These are phyloP conservation scores for Sporothrix mexicana DNA, from an alignment of 2,329 filamentous ascomycete genomes.

Conservation along the genomic window DNA sequence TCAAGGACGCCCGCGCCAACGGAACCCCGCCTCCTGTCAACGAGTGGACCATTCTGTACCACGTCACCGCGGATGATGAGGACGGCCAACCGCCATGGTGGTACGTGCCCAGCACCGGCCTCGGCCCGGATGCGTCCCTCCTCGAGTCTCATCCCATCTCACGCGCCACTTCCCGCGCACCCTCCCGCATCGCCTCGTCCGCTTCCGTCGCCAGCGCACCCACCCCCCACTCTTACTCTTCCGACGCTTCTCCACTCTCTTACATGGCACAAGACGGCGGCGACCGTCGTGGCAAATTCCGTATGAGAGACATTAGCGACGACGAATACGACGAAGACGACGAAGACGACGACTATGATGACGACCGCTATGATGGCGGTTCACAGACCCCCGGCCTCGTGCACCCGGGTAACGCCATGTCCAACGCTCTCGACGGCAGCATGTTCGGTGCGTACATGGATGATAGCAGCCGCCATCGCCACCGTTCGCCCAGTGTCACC, in stretches of 20 bases:
- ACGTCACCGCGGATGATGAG: constrained; percentile 61
- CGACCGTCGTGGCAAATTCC: not conserved
- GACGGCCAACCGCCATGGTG: constrained; percentile 49
- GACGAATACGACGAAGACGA: not conserved
- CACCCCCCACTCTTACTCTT: constrained; percentile 45
- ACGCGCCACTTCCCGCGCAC: constrained; percentile 50
- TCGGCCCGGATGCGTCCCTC: constrained; percentile 17
- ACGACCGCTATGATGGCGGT: constrained; percentile 44
- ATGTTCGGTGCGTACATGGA: constrained; percentile 75
- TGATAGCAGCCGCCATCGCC: constrained; percentile 60
- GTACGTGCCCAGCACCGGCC: constrained; percentile 40
- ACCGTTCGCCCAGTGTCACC: constrained; percentile 78
- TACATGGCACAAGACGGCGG: constrained; percentile 37
- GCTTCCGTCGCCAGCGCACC: constrained; percentile 49
- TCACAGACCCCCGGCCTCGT: constrained; percentile 60
- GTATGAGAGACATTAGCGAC: not conserved
- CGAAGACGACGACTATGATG: not conserved
- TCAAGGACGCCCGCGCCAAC: constrained; percentile 58
- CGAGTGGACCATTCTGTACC: constrained; percentile 86
- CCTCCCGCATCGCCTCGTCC: constrained; percentile 56
- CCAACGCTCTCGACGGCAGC: constrained; percentile 72
- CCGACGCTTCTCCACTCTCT: constrained; percentile 43
- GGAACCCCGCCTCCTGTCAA: constrained; percentile 62
- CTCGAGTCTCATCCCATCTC: constrained; percentile 46
- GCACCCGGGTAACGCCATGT: constrained; percentile 58